These are phyloP conservation scores for Oryza longistaminata DNA, from an alignment of 176 grass and related monocot genomes.

Conservation along the genomic window DNA sequence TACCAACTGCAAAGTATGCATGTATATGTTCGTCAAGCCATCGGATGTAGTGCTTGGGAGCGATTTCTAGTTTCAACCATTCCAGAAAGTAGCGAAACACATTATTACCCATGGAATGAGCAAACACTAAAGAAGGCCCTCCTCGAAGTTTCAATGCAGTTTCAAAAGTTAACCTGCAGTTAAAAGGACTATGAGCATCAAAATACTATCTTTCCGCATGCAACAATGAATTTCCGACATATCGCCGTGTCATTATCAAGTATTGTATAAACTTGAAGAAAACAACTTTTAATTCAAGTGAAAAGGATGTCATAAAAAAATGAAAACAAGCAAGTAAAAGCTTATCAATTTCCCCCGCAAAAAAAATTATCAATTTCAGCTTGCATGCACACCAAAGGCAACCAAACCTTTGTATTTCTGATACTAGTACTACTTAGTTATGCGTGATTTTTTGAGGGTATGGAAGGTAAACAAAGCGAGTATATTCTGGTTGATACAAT, in stretches of 20 bases:
- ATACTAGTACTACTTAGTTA: background rate
- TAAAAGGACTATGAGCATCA: constrained; percentile 38
- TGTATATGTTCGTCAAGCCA: constrained; percentile 96
- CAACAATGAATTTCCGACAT: background rate
- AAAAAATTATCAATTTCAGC: constrained; percentile 9
- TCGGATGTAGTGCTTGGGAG: constrained; percentile 78
- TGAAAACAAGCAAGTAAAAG: background rate
- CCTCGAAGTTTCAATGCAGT: constrained; percentile 83
- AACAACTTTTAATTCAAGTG: background rate
- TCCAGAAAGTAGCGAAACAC: constrained; percentile 96
- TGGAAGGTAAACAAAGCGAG: background rate
- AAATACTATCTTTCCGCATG: constrained; percentile 11
- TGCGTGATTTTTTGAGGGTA: background rate
- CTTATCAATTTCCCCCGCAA: background rate
- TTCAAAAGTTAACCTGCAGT: constrained; percentile 88
- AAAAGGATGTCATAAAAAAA: background rate
- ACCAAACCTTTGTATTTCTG: background rate
- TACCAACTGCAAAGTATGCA: constrained; percentile 97
- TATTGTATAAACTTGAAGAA: constrained; percentile 6
- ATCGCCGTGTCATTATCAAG: background rate
- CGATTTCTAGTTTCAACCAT: constrained; percentile 97
- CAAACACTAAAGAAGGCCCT: constrained; percentile 94
- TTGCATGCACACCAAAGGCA: constrained; percentile 13
- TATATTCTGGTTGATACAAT: constrained; percentile 1
- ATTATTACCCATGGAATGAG: constrained; percentile 98